Evolutionary conservation across 129 eudicot genomes (phyloP).

Genomic region (Smallanthus sonchifolius): DNA sequence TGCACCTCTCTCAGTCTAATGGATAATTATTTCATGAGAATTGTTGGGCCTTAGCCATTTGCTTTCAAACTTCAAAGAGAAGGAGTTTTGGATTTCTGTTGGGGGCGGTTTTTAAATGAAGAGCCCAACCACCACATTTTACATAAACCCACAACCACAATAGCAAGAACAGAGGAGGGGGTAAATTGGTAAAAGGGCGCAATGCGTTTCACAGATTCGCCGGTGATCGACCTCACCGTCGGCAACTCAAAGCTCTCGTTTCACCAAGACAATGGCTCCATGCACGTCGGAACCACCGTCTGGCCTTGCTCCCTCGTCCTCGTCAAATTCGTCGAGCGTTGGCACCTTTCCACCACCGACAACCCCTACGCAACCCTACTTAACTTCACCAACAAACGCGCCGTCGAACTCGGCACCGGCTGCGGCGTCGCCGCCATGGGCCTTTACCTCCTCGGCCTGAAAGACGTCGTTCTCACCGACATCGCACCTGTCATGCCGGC

Average conservation of each 20-base stretch:
- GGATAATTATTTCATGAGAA: too few species aligned
- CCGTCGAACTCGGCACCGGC: constrained; percentile 79
- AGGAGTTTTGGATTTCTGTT: too few species aligned
- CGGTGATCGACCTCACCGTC: constrained; percentile 69
- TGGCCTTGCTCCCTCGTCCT: constrained; percentile 91
- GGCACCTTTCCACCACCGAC: constrained; percentile 39
- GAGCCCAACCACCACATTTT: neutral
- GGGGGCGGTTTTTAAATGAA: too few species aligned
- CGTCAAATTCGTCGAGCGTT: constrained; percentile 93
- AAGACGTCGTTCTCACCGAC: constrained; percentile 67
- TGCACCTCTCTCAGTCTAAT: too few species aligned
- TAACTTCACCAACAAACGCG: constrained; percentile 66
- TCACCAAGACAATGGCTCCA: constrained; percentile 83
- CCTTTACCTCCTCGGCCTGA: constrained; percentile 64
- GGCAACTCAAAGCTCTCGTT: constrained; percentile 47
- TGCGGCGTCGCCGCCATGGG: constrained; percentile 93
- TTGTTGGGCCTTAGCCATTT: too few species aligned
- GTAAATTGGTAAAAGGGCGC: neutral
- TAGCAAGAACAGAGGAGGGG: neutral
- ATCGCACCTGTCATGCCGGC: constrained; percentile 95
- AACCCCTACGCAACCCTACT: constrained; percentile 36
- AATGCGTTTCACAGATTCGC: constrained; percentile 89
- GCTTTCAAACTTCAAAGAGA: too few species aligned
- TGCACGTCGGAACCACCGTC: constrained; percentile 99
- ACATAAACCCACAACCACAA: neutral